Evolutionary conservation across 2,329 filamentous ascomycete species (phyloP), one percentile per base, ranked within the genome.

Genomic region (Chaetomium olivaceum): DNA sequence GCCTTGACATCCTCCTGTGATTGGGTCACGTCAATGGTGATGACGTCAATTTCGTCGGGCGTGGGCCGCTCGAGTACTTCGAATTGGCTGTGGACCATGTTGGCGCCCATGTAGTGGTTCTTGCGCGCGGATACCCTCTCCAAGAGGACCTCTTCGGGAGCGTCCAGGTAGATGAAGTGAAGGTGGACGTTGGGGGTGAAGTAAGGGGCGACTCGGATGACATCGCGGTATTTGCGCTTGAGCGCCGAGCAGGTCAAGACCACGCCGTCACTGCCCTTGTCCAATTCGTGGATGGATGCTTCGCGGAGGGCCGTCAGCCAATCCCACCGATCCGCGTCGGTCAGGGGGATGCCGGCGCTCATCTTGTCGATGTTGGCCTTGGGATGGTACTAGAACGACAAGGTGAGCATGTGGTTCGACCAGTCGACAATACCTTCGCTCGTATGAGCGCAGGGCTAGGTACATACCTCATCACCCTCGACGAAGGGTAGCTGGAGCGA

Each of bases 141-240:
- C 64, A 96, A 81, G 33, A 98, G 85, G 11, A 91, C 83, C 64
- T 88, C 85, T 77, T 96, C 91, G 52, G 87, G 82, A 0, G 93
- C 92, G 70, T 89, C 85, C 48, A 99, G 88, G 79, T 94, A 99
- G 72, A 99, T 89, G 76, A 99, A 98, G 79, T 97, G 94, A 59
- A 98, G 87, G 67, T 86, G 82, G n/a, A 93, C 85, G 62, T 85
- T 84, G 62, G 88, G 86, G 69, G 88, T 83, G 77, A 90, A 90
- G 80, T 93, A 93, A 19, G 88, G 88, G 8, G 91, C 91, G 9
- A 93, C 88, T 36, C 91, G 87, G 76, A 95, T 92, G 68, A 94
- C 91, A 73, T 99, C 95, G 72, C 95, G 89, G 82, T 99, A 99
- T 80, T 96, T 97, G 77, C 91, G 91, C 84, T 98, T 98, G 62